These are phyloP conservation scores for Stygiomarasmius scandens DNA, from an alignment of 1,284 basidiomycete genomes.

Conservation along the genomic window DNA sequence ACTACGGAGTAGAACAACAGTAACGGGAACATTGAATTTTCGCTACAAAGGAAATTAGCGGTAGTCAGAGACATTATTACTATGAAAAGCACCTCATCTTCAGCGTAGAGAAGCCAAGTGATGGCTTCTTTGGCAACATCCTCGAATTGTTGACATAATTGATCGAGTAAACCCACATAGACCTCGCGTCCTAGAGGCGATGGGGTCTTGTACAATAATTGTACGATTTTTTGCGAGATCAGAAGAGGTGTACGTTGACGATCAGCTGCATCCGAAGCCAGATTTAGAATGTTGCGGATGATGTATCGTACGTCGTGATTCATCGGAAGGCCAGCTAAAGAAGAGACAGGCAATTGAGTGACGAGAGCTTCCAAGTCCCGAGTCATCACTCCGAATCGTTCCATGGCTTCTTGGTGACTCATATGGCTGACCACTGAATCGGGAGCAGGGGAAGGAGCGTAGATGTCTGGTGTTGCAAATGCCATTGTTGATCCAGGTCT, in stretches of 20 bases:
- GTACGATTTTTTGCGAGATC: conserved; percentile 95
- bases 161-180: conserved; percentile 87
- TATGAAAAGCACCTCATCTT: conserved; percentile 75
- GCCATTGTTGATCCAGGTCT: conserved; percentile 69
- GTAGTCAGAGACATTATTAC: conserved; percentile 8
- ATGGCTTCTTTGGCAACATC: conserved; percentile 97
- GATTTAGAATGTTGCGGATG: conserved; percentile 78
- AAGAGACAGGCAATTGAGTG: conserved; percentile 65
- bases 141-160: conserved; percentile 86
- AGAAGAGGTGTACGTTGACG: conserved; percentile 86
- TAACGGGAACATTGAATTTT: conserved; percentile 96
- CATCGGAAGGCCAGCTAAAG: conserved; percentile 71
- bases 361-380: conserved; percentile 83
- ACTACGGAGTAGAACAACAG: conserved; percentile 84
- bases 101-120: conserved; percentile 95
- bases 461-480: conserved; percentile 45
- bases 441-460: conserved; percentile 56
- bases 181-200: conserved; percentile 87
- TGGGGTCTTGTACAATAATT: conserved; percentile 84
- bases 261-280: conserved; percentile 79
- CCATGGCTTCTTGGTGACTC: conserved; percentile 74
- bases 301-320: conserved; percentile 87
- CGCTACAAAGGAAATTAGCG: conserved; percentile 51
- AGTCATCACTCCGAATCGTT: conserved; percentile 74
- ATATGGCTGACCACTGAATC: conserved; percentile 37